A percentile compares a stretch with the other conserved stretches of the same genome.
Conservation (phyloP, 176 grass and related monocot species). For the Microstegium vimineum region DNA sequence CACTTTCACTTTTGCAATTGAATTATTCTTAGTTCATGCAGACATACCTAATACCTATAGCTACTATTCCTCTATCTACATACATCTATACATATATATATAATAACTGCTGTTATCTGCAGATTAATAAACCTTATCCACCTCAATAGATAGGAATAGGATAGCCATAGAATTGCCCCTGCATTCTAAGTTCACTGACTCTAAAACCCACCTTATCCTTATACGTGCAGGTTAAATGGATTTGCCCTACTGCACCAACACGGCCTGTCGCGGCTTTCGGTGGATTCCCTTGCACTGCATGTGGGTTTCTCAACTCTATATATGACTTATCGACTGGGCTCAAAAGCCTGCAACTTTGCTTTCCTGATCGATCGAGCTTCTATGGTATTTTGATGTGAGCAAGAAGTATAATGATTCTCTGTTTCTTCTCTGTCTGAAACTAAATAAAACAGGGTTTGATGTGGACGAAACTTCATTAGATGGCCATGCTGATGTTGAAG, state of each 20-base stretch:
- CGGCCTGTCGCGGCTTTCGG: slow-evolving; percentile 80
- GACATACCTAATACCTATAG: slow-evolving; percentile 13
- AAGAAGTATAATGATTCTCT: background rate
- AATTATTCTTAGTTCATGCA: slow-evolving; percentile 15
- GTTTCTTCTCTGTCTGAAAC: slow-evolving; percentile 8
- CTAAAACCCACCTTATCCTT: slow-evolving; percentile 3
- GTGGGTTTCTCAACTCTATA: slow-evolving; percentile 46
- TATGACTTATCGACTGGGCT: background rate
- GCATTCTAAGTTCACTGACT: slow-evolving; percentile 10
- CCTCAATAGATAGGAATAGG: background rate
- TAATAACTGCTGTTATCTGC: slow-evolving; percentile 34
- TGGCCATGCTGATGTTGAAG: slow-evolving; percentile 73
- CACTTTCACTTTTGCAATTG: slow-evolving; percentile 1
- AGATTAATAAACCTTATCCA: slow-evolving; percentile 36
- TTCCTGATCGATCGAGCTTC: slow-evolving; percentile 10
- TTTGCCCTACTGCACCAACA: slow-evolving; percentile 90
- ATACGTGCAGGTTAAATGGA: slow-evolving; percentile 98
- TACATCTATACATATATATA: background rate
- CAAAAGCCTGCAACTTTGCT: slow-evolving; percentile 8
- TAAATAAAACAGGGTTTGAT: slow-evolving; percentile 70
- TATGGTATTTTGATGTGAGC: background rate
- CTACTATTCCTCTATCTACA: slow-evolving; percentile 11
- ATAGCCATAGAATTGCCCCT: slow-evolving; percentile 18
- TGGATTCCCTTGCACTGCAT: slow-evolving; percentile 95
- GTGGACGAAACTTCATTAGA: slow-evolving; percentile 74